A percentile compares a stretch with the other conserved stretches of the same genome.
Evolutionary conservation across 2,329 filamentous ascomycete genomes (phyloP).

Genomic region (Nigrospora sphaerica): DNA sequence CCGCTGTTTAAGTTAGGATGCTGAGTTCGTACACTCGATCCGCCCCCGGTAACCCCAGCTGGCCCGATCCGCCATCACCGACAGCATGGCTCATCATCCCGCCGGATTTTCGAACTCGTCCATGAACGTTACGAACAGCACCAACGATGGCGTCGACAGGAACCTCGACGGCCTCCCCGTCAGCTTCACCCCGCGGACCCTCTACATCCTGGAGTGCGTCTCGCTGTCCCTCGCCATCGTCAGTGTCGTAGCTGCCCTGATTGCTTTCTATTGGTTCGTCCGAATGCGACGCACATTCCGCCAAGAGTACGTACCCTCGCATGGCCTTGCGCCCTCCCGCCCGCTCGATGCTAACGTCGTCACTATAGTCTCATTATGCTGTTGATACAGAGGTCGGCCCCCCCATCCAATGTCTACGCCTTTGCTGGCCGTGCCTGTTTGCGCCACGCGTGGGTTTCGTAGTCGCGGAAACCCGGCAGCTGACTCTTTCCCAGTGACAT

Average conservation of each 20-base stretch:
- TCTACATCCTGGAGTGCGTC: conserved; percentile 26
- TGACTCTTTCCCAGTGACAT: conserved; percentile 42
- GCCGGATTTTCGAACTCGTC: background rate
- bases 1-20: background rate
- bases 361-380: conserved; percentile 61
- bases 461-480: no score
- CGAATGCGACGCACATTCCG: conserved; percentile 69
- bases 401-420: no score
- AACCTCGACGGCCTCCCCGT: conserved; percentile 1
- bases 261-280: conserved; percentile 64
- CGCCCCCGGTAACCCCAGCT: background rate
- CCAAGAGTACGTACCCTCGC: conserved; percentile 50
- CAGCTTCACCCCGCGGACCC: conserved; percentile 1
- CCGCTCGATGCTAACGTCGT: conserved; percentile 3
- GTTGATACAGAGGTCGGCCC: conserved; percentile 46
- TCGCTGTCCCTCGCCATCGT: conserved; percentile 36
- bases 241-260: conserved; percentile 48
- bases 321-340: background rate
- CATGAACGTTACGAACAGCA: background rate
- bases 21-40: background rate
- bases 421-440: no score
- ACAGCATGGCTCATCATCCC: background rate
- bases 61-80: background rate
- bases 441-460: no score
- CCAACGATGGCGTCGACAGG: conserved; percentile 1